phyloP scores from a whole-genome alignment of 1,284 basidiomycete species.

The Apiotrichum sp. region DNA sequence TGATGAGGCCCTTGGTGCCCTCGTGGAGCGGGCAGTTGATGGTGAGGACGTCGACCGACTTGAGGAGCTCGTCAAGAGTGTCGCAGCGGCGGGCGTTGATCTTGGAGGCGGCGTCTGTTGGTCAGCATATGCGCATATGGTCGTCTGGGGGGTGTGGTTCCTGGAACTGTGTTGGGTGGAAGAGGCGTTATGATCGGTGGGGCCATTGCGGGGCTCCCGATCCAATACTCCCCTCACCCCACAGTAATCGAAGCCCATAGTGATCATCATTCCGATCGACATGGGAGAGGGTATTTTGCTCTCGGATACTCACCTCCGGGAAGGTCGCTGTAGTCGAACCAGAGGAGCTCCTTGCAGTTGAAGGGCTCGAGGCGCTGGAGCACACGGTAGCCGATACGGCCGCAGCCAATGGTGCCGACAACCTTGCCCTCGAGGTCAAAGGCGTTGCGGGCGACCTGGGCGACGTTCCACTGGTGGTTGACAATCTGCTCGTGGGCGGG shows the following conservation, averaged over 20 bases:
- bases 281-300: not conserved
- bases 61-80: constrained; percentile 78
- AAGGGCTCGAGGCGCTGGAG: constrained; percentile 82
- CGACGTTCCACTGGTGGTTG: constrained; percentile 78
- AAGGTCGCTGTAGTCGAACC: constrained; percentile 84
- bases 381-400: constrained; percentile 82
- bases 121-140: too few species aligned
- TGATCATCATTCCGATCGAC: too few species aligned
- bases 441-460: constrained; percentile 68
- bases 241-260: too few species aligned
- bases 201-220: too few species aligned
- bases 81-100: constrained; percentile 71
- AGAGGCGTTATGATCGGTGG: too few species aligned
- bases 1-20: constrained; percentile 71
- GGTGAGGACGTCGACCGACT: constrained; percentile 50
- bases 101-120: constrained; percentile 59
- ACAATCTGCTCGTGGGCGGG: constrained; percentile 64
- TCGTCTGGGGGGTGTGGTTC: too few species aligned
- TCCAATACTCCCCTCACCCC: too few species aligned
- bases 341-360: constrained; percentile 83
- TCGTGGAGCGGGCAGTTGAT: constrained; percentile 85
- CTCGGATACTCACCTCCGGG: constrained; percentile 48
- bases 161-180: too few species aligned
- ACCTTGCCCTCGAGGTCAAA: constrained; percentile 89
- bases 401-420: constrained; percentile 79